Base-by-base conservation (phyloP, 2,329 filamentous ascomycete species). In the Curvularia verruculosa region DNA sequence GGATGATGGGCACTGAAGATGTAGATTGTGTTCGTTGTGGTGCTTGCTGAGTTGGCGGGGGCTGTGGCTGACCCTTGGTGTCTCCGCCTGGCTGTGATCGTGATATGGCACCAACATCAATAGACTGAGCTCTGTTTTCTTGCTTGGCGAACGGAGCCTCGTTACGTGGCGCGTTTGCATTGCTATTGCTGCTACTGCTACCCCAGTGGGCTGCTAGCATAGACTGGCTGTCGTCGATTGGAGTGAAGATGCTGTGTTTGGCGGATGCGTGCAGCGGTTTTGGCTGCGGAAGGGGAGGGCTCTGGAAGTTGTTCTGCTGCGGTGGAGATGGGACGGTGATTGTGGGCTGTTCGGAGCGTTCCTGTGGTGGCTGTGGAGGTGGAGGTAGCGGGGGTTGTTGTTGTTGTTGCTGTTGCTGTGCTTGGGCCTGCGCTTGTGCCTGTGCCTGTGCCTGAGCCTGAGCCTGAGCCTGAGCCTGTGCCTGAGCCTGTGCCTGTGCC, bases 201-300 rank as follows among this genome's bases (percentile, higher is more conserved):
- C 80, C 80, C 80, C 80, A 88, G 74, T 96, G 92, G 63, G 94
- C 91, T 12, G 91, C 92, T 41, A 97, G 79, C 56, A 97, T 89
- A 1, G 93, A 97, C 47, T 91, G 86, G 67, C 90, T 92, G 73
- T 96, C 93, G 69, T 98, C 95, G 61, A 99, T 96, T 0, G 95
- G 95, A 0, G 95, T 99, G 73, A 98, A 98, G 58, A 99, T 98
- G 75, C 93, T 97, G 56, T 93, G 89, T 21, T 89, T 89, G 74
- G 93, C 93, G 31, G 83, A 78, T 31, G 79, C 76, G 7, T 83
- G 81, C 3, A 85, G 67, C 5, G 90, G 88, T 69, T 89, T 90
- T 2, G 89, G 88, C 61, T 90, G 80, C 65, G 54, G 87, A 79
- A 73, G 82, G 73, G 65, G 85, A 61, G 70, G 83, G 74, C 76